Evolutionary conservation across 805 yeast species (phyloP), one percentile per base, ranked within the genome.

Genomic region (Teunomyces panamensis): DNA sequence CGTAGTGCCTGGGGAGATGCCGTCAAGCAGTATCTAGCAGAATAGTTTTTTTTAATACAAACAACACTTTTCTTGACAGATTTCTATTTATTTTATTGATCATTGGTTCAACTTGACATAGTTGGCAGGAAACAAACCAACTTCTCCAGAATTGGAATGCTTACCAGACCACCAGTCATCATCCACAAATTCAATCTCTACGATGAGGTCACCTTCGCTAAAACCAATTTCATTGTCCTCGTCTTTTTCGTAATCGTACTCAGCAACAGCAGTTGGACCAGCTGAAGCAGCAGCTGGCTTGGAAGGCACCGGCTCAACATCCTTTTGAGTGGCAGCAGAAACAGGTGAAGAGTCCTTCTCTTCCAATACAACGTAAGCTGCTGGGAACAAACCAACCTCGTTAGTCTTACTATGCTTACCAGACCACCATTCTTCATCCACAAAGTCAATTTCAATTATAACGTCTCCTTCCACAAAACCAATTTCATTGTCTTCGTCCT

Each of bases 121-220:
- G 68, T 89, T 90, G 36, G 96, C 83, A 45, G 99, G 99, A 83
- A 92, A 91, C 47, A 92, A 74, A 49, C 94, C 94, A 55, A 79
- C 77, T 56, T 82, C 86, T 39, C 96, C 97, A 29, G 82, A 70
- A 49, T 67, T 76, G 20, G 63, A 48, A 56, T 84, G 76, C 52
- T 80, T 83, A 44, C 99, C 99, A 46, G 86, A 75, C 98, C 98
- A 94, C 99, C 99, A 94, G 63, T 89, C 96, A 41, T 89, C 96
- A 58, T 90, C 96, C 13, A 88, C 86, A 65, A 88, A 87, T 57
- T 90, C 96, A 52, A 94, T 86, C 50, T 89, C 87, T 14, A 81
- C 73, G 52, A 94, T 89, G 50, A 75, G 59, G 56, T 89, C 98
- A 45, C 92, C 95, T 62, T 89, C 96, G 20, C 73, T 78, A 65